A percentile compares a stretch with the other conserved stretches of the same genome.
phyloP scores from a whole-genome alignment of 1,139 yeast genomes.

The Saccharomyces hybrid region DNA sequence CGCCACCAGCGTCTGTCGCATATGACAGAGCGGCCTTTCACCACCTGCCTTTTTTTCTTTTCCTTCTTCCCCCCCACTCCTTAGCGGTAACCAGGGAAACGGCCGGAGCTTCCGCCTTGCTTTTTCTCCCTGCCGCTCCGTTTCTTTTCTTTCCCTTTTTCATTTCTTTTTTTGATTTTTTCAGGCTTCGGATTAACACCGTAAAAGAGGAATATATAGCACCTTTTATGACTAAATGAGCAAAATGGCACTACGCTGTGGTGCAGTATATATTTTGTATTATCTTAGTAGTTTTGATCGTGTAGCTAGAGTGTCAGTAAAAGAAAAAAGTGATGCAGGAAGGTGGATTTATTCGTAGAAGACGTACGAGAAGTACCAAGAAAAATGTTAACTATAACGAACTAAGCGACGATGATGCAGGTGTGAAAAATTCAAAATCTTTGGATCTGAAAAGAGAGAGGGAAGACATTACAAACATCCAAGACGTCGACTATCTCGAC shows the following conservation, averaged over 20 bases:
- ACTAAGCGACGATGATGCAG: constrained; percentile 8
- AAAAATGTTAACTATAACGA: constrained; percentile 20
- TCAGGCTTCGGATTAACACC: background rate
- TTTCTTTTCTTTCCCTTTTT: background rate
- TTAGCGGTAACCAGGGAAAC: background rate
- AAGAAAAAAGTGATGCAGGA: constrained; percentile 15
- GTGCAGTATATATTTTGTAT: too few relatives aligned
- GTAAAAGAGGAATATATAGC: background rate
- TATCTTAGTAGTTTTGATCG: background rate
- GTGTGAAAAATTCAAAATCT: background rate
- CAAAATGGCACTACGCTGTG: background rate
- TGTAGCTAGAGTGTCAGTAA: background rate
- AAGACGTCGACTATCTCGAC: constrained; percentile 2
- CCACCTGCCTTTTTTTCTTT: background rate
- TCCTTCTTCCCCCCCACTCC: background rate
- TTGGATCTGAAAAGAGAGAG: constrained; percentile 7
- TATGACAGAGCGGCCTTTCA: too few relatives aligned
- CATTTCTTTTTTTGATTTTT: background rate
- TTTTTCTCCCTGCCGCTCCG: background rate
- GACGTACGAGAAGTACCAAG: constrained; percentile 14
- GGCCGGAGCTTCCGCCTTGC: background rate
- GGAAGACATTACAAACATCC: constrained; percentile 26
- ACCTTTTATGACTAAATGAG: background rate
- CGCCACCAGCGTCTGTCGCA: too few relatives aligned
- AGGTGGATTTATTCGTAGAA: constrained; percentile 27